Evolutionary conservation across 2,329 filamentous ascomycete species (phyloP), one percentile per base, ranked within the genome.

Genomic region (Leptographium radiaticola): DNA sequence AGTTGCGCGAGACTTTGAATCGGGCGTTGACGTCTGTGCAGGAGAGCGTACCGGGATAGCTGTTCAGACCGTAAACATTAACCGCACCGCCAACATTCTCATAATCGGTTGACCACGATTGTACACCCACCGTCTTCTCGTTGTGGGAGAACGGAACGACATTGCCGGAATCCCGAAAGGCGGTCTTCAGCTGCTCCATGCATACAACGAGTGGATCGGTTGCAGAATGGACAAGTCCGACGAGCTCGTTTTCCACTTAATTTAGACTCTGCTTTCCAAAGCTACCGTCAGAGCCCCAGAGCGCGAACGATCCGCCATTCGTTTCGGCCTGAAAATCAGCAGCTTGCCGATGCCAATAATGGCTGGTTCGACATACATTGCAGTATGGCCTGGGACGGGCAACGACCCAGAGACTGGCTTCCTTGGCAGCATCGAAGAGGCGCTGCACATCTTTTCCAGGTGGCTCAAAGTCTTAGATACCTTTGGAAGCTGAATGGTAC

Each of bases 211-310:
- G 47, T 6, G 53, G 56, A 52, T 61, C 58, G 18, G 9, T 51
- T n/a, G 57, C 58, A 8, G 55, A 52, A 13, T 55, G 53, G 11
- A n/a, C 44, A 4, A 46, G 53, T 20, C 57, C 57, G 39, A 42
- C 40, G 9, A 91, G 90, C 65, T 93, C 88, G 58, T 93, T 94
- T 65, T 94, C 88, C 0, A 86, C 83, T 64, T 94, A 88, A 44
- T 86, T 76, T 1, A 91, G 69, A 56, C 94, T 87, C 52, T 89
- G 67, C 0, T 72, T 74, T 0, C 77, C 86, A 49, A 78, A 76
- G n/a, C 84, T 69, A 13, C 85, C 74, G 20, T 58, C 57, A 63
- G 86, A 81, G 15, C 90, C 65, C 87, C 87, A 93, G 1, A 87
- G 87, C 0, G 88, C 87, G 57, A 87, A 90, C 0, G 87, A 87